phyloP scores from a whole-genome alignment of 176 grass and related monocot genomes.

The Cymbopogon citratus region DNA sequence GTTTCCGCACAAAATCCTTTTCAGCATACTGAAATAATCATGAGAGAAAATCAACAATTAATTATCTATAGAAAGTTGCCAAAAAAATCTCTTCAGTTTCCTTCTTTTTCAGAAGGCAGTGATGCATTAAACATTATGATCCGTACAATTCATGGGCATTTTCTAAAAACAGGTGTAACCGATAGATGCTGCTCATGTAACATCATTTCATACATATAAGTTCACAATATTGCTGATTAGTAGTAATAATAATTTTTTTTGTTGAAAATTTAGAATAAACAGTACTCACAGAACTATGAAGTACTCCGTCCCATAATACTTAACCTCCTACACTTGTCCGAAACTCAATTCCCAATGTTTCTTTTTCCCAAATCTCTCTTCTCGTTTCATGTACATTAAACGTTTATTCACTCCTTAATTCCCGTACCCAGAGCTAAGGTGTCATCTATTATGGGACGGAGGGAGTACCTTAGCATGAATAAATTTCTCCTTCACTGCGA shows the following conservation, averaged over 20 bases:
- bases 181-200: not conserved
- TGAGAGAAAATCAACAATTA: slow-evolving; percentile 4
- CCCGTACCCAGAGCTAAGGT: not conserved
- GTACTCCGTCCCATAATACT: not conserved
- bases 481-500: slow-evolving; percentile 94
- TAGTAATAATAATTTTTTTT: not conserved
- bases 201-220: not conserved
- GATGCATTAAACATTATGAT: not conserved
- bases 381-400: not conserved
- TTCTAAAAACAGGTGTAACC: slow-evolving; percentile 11
- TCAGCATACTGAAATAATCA: slow-evolving; percentile 79
- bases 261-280: not conserved
- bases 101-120: not conserved
- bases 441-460: not conserved
- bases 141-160: not conserved
- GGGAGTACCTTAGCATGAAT: slow-evolving; percentile 90
- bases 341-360: not conserved
- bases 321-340: not conserved
- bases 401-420: not conserved
- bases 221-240: not conserved
- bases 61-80: not conserved
- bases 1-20: slow-evolving; percentile 63
- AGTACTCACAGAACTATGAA: not conserved
- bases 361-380: not conserved
- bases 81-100: not conserved